These are phyloP conservation scores for Emergomyces pasteurianus DNA, from an alignment of 2,329 filamentous ascomycete species.

Conservation along the genomic window DNA sequence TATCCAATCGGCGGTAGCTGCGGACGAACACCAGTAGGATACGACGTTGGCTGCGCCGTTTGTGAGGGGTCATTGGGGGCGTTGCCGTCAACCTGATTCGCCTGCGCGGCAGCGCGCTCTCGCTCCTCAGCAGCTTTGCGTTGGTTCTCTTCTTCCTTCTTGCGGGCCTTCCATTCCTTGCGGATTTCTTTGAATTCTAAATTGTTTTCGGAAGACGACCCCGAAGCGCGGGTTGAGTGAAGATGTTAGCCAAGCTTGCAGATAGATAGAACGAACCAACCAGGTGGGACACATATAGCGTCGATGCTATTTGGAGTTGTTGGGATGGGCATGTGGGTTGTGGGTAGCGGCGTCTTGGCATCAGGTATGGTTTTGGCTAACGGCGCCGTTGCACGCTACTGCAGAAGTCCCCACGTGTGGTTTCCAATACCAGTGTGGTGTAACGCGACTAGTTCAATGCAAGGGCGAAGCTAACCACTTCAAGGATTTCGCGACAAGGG, in stretches of 20 bases:
- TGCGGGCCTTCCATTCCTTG: conserved; percentile 97
- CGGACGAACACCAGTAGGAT: conserved; percentile 42
- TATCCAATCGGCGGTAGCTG: conserved; percentile 69
- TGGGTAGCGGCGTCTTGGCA: conserved; percentile 8
- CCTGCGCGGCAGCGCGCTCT: conserved; percentile 52
- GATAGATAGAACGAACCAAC: conserved; percentile 9
- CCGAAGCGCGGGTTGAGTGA: not conserved
- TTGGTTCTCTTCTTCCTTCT: conserved; percentile 92
- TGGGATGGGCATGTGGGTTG: not conserved
- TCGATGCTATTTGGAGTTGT: not conserved
- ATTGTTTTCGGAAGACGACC: not conserved
- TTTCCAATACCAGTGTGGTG: conserved; percentile 35
- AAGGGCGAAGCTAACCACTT: conserved; percentile 28
- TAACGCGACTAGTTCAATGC: conserved; percentile 33
- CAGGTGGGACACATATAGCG: conserved; percentile 3
- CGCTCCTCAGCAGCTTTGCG: conserved; percentile 86
- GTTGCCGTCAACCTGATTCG: conserved; percentile 38
- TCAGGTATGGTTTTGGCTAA: conserved; percentile 33
- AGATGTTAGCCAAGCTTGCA: conserved; percentile 4
- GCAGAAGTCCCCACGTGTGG: conserved; percentile 27
- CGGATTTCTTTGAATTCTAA: conserved; percentile 97
- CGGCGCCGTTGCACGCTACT: conserved; percentile 39
- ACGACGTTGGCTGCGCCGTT: conserved; percentile 27
- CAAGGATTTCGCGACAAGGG: conserved; percentile 24
- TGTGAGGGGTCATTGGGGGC: conserved; percentile 37